Evolutionary conservation across 345 rosid species (phyloP).

Genomic region (Balakata baccata): DNA sequence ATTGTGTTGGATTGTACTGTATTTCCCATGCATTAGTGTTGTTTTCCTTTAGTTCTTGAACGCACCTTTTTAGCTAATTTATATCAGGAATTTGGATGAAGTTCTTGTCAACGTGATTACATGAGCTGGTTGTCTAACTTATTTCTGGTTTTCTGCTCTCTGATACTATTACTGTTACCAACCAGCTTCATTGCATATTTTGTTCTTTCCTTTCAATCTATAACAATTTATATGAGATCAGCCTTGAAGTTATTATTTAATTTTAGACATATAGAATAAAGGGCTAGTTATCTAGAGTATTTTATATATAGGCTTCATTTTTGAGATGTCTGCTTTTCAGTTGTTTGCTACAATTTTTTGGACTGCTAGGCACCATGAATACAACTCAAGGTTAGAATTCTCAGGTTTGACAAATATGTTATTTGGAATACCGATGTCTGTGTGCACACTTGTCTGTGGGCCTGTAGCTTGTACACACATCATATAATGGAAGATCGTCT

Average conservation of each 20-base stretch:
- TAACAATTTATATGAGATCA: neutral
- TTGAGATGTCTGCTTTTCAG: neutral
- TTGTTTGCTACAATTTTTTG: neutral
- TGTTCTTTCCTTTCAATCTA: neutral
- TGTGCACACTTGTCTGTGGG: neutral
- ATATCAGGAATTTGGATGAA: neutral
- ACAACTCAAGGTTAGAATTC: neutral
- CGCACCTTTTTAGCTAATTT: neutral
- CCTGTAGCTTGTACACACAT: neutral
- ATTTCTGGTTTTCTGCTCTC: neutral
- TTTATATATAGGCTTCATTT: too few species aligned
- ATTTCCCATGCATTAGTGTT: constrained; percentile 1
- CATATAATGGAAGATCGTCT: neutral
- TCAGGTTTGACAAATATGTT: neutral
- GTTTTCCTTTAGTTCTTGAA: neutral
- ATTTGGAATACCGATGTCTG: neutral
- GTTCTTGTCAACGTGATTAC: neutral
- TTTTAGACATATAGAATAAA: neutral
- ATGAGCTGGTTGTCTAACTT: neutral
- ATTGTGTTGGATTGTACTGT: neutral
- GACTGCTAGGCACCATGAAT: too few species aligned
- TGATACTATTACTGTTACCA: neutral
- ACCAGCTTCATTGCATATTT: neutral
- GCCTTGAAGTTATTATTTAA: neutral
- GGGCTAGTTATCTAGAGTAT: neutral